A percentile compares a stretch with the other conserved stretches of the same genome.
Conservation (phyloP, 2,329 filamentous ascomycete genomes). For the Nothophaeocryptopus gaeumannii region DNA sequence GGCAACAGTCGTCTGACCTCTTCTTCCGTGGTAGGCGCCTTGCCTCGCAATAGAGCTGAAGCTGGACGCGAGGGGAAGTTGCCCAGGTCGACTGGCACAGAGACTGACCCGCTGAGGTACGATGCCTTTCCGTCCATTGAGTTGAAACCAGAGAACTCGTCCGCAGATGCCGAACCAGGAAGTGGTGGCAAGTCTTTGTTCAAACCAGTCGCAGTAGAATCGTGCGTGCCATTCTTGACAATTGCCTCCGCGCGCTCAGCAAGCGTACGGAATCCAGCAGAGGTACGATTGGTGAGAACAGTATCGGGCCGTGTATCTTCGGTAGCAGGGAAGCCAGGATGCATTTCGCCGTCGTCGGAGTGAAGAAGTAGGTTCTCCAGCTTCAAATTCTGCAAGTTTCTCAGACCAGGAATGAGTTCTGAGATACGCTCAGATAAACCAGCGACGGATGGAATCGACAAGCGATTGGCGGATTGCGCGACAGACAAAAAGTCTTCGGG, state of each 20-base stretch:
- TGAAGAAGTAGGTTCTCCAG: conserved; percentile 33
- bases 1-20: conserved; percentile 33
- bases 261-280: conserved; percentile 37
- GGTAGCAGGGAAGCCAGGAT: conserved; percentile 25
- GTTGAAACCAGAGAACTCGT: conserved; percentile 25
- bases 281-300: conserved; percentile 36
- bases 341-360: conserved; percentile 36
- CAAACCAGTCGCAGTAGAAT: conserved; percentile 30
- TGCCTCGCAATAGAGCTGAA: conserved; percentile 30
- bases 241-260: conserved; percentile 39
- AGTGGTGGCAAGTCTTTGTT: conserved; percentile 39
- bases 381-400: conserved; percentile 35
- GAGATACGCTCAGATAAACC: conserved; percentile 47
- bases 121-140: conserved; percentile 26
- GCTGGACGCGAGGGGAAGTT: conserved; percentile 26
- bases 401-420: conserved; percentile 45
- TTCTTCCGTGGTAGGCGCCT: conserved; percentile 32
- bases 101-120: conserved; percentile 34
- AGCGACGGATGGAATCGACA: conserved; percentile 47
- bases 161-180: conserved; percentile 30
- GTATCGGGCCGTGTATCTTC: conserved; percentile 30
- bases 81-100: conserved; percentile 31
- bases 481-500: conserved; percentile 42
- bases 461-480: conserved; percentile 44
- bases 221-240: conserved; percentile 37